Conservation (phyloP, 1,284 basidiomycete species). For the Volvariella surrecta region DNA sequence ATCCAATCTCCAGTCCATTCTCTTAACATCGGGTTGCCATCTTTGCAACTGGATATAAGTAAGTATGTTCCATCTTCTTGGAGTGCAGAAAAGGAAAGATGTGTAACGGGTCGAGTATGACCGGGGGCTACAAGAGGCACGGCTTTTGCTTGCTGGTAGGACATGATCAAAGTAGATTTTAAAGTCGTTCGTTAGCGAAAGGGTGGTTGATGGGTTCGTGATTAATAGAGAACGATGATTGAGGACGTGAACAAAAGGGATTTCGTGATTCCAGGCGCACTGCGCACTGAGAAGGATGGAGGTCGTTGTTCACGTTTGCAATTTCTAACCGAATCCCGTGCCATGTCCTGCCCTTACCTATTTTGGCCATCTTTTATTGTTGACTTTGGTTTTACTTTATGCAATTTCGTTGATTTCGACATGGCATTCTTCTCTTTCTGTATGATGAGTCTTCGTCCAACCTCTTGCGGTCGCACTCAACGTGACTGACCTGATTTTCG, state of each 20-base stretch:
- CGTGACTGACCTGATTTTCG: too few relatives aligned
- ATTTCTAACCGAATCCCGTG: too few relatives aligned
- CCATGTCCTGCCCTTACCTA: too few relatives aligned
- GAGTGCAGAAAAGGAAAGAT: slow-evolving; percentile 85
- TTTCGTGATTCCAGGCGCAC: slow-evolving; percentile 47
- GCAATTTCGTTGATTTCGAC: too few relatives aligned
- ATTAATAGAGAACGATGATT: slow-evolving; percentile 12
- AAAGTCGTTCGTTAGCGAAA: slow-evolving; percentile 7
- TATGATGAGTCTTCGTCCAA: too few relatives aligned
- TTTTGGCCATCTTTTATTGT: too few relatives aligned
- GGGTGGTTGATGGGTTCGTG: slow-evolving; percentile 24
- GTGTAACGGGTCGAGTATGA: slow-evolving; percentile 85
- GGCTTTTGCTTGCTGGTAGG: slow-evolving; percentile 43
- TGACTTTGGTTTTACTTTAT: too few relatives aligned
- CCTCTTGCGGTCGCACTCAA: too few relatives aligned
- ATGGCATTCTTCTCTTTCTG: too few relatives aligned
- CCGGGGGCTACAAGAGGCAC: slow-evolving; percentile 74
- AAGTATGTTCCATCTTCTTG: slow-evolving; percentile 81
- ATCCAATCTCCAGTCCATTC: slow-evolving; percentile 99
- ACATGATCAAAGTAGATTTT: slow-evolving; percentile 37
- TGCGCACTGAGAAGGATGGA: slow-evolving; percentile 36
- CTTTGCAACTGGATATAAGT: slow-evolving; percentile 92
- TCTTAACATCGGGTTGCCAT: slow-evolving; percentile 93
- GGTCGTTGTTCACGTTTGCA: slow-evolving; percentile 1
- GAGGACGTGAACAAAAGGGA: slow-evolving; percentile 8